phyloP scores from a whole-genome alignment of 148 eudicot species.

The Rhododendron mucronatum region DNA sequence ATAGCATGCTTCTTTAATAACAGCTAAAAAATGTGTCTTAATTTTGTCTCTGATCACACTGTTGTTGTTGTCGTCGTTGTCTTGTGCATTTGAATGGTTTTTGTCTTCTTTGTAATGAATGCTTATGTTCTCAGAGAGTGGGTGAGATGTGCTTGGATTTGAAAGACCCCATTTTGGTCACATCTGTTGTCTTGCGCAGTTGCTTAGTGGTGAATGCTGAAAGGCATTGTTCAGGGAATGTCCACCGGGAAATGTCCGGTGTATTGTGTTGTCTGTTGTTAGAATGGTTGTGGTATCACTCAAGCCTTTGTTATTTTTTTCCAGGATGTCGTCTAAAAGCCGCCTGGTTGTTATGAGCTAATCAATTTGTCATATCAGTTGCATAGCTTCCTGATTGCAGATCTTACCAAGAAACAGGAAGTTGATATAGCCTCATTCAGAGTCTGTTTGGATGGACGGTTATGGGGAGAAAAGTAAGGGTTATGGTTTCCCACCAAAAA shows the following conservation, averaged over 20 bases:
- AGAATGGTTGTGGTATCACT: background rate
- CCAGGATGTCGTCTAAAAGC: background rate
- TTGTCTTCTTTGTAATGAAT: background rate
- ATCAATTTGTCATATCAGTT: background rate
- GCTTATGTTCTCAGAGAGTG: background rate
- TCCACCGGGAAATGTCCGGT: background rate
- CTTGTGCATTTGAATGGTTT: background rate
- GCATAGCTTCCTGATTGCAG: background rate
- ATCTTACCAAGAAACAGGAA: background rate
- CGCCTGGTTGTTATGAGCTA: background rate
- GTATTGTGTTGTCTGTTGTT: background rate
- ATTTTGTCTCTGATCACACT: background rate
- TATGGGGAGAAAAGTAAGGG: background rate
- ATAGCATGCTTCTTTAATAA: constrained; percentile 20
- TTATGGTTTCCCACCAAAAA: background rate
- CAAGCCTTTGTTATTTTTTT: background rate
- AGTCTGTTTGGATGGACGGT: background rate
- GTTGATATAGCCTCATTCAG: background rate
- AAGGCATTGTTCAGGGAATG: constrained; percentile 7
- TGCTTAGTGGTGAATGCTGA: constrained; percentile 6
- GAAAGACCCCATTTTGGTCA: constrained; percentile 6
- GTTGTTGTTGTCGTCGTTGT: background rate
- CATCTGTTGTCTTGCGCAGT: background rate
- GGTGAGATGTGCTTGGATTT: background rate
- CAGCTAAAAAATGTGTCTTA: constrained; percentile 15